Evolutionary conservation across 768 basidiomycete genomes (phyloP), one percentile per base, ranked within the genome.

Genomic region (Suillus clintonianus): DNA sequence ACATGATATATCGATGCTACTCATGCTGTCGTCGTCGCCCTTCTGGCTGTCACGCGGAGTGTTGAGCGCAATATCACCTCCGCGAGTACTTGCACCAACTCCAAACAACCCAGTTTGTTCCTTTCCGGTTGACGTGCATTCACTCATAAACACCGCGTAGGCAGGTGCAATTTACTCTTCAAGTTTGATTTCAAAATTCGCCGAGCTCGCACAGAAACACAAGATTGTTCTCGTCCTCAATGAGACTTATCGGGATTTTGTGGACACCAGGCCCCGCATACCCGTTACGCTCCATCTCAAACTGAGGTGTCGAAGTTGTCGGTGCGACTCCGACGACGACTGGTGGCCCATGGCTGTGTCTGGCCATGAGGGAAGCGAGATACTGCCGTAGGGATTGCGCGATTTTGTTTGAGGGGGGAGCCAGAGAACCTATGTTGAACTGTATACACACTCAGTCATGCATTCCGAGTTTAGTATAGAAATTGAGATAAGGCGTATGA

Each of bases 181-280:
- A 0, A 68, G 74, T 0, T 80, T 91, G 6, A 74, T 95, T 30
- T 72, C 78, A 0, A 76, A 83, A 4, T 95, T 94, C 67, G 83
- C 84, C 2, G 67, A 77, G 0, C 82, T 95, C 3, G 90, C 92
- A 0, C 76, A 70, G 24, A 76, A 81, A 58, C 73, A 80, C 32
- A 78, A 81, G 1, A 69, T 94, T 19, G 88, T 91, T 0, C 82
- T 95, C 27, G 81, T 95, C 42, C 56, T 96, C 22, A 94, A 96
- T 74, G 92, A 94, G 76, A 95, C 94, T 1, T 96, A 96, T 74
- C 84, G 92, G 14, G 92, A 95, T 72, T 94, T 95, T 69, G 77
- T 88, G 48, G 73, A 83, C 22, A 69, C 75, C 5, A 68, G 67
- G 22, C 78, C n/a, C 86, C 90, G 0, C 90, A 91, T 69, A 64